Percentiles rank a stretch among this genome's conserved stretches.
Conservation (phyloP, 495 filamentous ascomycete species). For the Xeromyces bisporus region DNA sequence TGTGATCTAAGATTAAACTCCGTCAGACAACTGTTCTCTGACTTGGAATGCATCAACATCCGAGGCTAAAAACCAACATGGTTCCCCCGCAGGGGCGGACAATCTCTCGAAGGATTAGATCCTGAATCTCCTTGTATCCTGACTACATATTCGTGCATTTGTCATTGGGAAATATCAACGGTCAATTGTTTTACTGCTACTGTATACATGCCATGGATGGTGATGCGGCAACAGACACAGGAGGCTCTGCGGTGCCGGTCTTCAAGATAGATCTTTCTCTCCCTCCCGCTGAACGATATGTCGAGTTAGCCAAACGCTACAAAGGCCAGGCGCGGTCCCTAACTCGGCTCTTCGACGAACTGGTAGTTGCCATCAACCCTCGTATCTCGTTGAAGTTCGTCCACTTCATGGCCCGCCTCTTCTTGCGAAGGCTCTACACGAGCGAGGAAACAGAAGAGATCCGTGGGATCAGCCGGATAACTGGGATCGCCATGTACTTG, state of each 20-base stretch:
- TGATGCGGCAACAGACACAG: not conserved
- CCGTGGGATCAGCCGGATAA: constrained; percentile 34
- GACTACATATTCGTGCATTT: too few relatives aligned
- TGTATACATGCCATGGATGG: too few relatives aligned
- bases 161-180: too few relatives aligned
- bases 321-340: constrained; percentile 22
- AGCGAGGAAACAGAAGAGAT: constrained; percentile 46
- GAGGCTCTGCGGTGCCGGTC: constrained; percentile 12
- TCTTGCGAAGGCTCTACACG: constrained; percentile 32
- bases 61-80: too few relatives aligned
- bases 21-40: too few relatives aligned
- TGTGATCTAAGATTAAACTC: too few relatives aligned
- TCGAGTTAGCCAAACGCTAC: constrained; percentile 28
- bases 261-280: constrained; percentile 43
- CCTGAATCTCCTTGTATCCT: too few relatives aligned
- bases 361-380: constrained; percentile 13
- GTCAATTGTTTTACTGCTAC: too few relatives aligned
- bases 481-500: constrained; percentile 39
- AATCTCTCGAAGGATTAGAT: too few relatives aligned
- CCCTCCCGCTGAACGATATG: constrained; percentile 38
- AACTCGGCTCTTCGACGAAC: constrained; percentile 31
- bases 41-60: too few relatives aligned
- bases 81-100: too few relatives aligned
- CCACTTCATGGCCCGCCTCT: constrained; percentile 21
- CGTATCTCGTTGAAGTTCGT: constrained; percentile 12